phyloP scores from a whole-genome alignment of 2,329 filamentous ascomycete species.

The Colletotrichum sp. region DNA sequence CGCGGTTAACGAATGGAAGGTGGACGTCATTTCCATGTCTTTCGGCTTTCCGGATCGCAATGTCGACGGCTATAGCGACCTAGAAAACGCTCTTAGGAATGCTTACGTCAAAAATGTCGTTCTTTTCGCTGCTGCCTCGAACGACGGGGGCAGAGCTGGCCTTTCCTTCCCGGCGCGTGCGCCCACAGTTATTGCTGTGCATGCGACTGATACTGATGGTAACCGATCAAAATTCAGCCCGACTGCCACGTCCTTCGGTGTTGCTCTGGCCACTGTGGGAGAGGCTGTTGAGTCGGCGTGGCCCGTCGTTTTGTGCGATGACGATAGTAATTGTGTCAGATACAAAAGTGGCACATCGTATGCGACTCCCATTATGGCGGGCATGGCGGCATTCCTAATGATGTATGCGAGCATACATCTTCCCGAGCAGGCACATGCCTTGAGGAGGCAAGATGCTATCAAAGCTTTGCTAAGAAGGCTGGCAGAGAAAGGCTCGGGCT shows the following conservation, averaged over 20 bases:
- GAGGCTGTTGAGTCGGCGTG: constrained; percentile 16
- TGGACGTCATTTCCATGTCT: neutral
- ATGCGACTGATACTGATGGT: constrained; percentile 18
- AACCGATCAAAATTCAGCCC: constrained; percentile 19
- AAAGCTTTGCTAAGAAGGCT: neutral
- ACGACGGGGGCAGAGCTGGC: constrained; percentile 11
- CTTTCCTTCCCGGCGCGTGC: constrained; percentile 20
- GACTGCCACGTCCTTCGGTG: neutral
- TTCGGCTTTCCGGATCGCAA: neutral
- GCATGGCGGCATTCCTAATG: constrained; percentile 19
- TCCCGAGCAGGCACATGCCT: neutral
- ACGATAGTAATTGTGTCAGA: neutral
- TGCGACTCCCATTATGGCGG: constrained; percentile 19
- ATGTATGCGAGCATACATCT: neutral
- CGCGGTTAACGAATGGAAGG: neutral
- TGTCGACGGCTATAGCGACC: neutral
- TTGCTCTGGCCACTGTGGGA: constrained; percentile 14
- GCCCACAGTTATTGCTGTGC: constrained; percentile 17
- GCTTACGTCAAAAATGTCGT: neutral
- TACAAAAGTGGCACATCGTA: constrained; percentile 17
- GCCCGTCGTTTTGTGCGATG: neutral
- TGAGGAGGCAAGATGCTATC: neutral
- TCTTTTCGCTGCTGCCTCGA: neutral
- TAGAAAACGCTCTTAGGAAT: neutral
- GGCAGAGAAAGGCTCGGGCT: neutral